Conservation (phyloP, 2,329 filamentous ascomycete species). For the Cadophora sp. region DNA sequence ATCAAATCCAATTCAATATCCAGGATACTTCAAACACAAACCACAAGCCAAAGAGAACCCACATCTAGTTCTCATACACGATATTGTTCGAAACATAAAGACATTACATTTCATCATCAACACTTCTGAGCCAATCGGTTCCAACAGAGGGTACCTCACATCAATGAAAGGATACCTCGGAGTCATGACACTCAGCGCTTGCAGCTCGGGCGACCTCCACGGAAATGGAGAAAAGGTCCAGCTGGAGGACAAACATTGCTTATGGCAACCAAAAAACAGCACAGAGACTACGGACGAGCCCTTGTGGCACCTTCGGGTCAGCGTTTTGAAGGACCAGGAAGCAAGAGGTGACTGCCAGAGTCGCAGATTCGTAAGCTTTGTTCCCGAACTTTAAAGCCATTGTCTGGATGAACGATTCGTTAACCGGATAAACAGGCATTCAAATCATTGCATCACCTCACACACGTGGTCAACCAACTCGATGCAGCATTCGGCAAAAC, state of each 20-base stretch:
- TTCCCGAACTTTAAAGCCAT: not conserved
- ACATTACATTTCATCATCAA: conserved; percentile 27
- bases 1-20: conserved; percentile 17
- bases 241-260: conserved; percentile 29
- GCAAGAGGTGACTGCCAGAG: conserved; percentile 34
- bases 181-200: conserved; percentile 32
- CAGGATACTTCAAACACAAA: conserved; percentile 14
- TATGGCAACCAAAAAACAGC: conserved; percentile 33
- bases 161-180: conserved; percentile 35
- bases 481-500: conserved; percentile 33
- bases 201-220: conserved; percentile 26
- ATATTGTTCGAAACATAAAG: conserved; percentile 31
- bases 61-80: conserved; percentile 26
- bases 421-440: conserved; percentile 35
- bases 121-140: conserved; percentile 21
- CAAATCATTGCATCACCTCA: conserved; percentile 35
- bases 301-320: conserved; percentile 37
- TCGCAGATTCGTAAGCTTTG: conserved; percentile 35
- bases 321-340: conserved; percentile 37
- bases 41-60: conserved; percentile 19
- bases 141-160: conserved; percentile 17
- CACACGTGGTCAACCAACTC: conserved; percentile 36
- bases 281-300: conserved; percentile 24
- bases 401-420: conserved; percentile 7
- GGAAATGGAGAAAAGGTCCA: conserved; percentile 36